Evolutionary conservation across 805 yeast genomes (phyloP), one percentile per base, ranked within the genome.

Genomic region (Wickerhamomyces ciferrii): DNA sequence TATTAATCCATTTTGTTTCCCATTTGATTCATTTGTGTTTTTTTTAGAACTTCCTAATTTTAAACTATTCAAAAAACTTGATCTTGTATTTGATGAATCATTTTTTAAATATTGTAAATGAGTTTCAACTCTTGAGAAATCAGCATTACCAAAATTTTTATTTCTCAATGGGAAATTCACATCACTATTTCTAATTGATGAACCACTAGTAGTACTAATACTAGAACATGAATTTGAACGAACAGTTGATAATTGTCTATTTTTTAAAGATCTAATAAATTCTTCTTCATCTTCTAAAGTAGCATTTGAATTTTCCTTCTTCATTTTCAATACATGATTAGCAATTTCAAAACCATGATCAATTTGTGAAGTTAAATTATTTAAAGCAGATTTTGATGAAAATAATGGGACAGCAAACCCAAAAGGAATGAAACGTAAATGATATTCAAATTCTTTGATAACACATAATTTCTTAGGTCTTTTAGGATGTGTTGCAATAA

Each of bases 401-500:
- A 51, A 54, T 23, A 53, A 50, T 15, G 54, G 53, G 34, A 51
- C 53, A 45, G 49, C 56, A 43, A 69, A 66, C 9, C 69, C 71
- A 53, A 67, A 69, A 7, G 75, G 75, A 39, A 70, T 63, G 29
- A 70, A 62, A 52, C 75, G 61, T 8, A 71, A 48, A 31, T 65
- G 60, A 46, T 67, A 68, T 32, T 67, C 70, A 19, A 54, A 56
- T 36, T 68, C 70, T 31, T 48, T 61, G 61, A 69, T 55, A 17
- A 69, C 58, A 25, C 59, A 62, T 14, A 64, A 49, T 42, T 59
- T 53, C 19, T 42, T 14, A 1, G 46, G 59, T 11, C 59, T 58
- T 35, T 48, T 55, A 24, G 55, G 48, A 45, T 70, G 68, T 45
- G 74, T 69, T 20, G 78, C 83, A 39, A 80, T 78, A 47, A 80